Base-by-base conservation (phyloP, 441 rosid species). In the Croton laevigatus region DNA sequence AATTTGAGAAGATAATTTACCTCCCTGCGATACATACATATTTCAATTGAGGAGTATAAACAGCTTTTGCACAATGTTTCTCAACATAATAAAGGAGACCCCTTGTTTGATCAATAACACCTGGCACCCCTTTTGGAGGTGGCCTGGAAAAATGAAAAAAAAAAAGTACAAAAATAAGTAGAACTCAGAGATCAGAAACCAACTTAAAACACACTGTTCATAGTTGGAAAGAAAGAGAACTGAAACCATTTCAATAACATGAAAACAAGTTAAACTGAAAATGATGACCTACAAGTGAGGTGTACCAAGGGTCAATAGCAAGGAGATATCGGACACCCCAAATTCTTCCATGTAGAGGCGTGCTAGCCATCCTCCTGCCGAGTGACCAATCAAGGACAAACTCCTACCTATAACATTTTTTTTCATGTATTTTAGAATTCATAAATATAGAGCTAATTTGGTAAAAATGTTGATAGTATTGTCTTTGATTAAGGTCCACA, bases 281-380 rank as follows among this genome's bases (percentile, higher is more conserved):
- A 49, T 57, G 74, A 75, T 69, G 75, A 90, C 97, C 81, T 91
- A 94, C 98, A 75, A 80, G 90, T 94, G 97, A 74, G 97, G 97
- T 77, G 97, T 90, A 82, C 98, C 97, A 69, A 94, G 96, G 61
- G 98, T 94, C 81, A 94, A 76, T 70, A 90, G 68, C 87, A 94
- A 75, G 34, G 91, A 84, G 74, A 94, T 75, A 70, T 88, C 83
- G 38, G 88, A 77, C 32, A 61, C 49, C 79, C 93, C 88, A 8
- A 81, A 90, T 80, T 91, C 97, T 81, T 90, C 93, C 93, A 90
- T 79, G 81, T 89, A 94, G 37, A 91, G 88, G 23, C 97, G 87
- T 19, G 97, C 98, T 63, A 94, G 96, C 98, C 98, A 91, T 72
- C 98, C 97, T 76, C 97, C 97, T 6, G 96, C 97, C 20, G 97